These are phyloP conservation scores for Pichia pseudocactophila DNA, from an alignment of 805 yeast species.

Conservation along the genomic window DNA sequence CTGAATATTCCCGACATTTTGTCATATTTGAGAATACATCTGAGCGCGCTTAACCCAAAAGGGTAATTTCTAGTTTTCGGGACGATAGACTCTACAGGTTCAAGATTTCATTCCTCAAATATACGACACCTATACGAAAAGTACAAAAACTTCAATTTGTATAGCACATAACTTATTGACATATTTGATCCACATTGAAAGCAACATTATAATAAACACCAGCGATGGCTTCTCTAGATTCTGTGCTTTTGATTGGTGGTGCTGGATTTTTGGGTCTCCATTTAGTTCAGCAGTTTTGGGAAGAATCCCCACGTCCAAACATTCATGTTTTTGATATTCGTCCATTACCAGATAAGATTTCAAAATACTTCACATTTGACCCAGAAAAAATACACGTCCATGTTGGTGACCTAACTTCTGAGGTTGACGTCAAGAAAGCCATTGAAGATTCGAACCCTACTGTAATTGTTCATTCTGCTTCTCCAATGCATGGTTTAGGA, in stretches of 20 bases:
- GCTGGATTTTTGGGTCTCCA: slow-evolving; percentile 93
- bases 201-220: neutral
- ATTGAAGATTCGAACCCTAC: slow-evolving; percentile 50
- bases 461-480: slow-evolving; percentile 90
- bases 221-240: slow-evolving; percentile 26
- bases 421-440: slow-evolving; percentile 57
- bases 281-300: slow-evolving; percentile 74
- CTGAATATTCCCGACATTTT: neutral
- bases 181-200: no score
- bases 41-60: neutral
- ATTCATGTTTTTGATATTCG: slow-evolving; percentile 89
- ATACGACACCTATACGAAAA: neutral
- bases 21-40: neutral
- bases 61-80: neutral
- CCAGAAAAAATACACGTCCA: slow-evolving; percentile 48
- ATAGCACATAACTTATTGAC: no score
- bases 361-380: slow-evolving; percentile 70
- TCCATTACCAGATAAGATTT: slow-evolving; percentile 65
- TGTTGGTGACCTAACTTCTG: slow-evolving; percentile 78
- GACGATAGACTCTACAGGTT: neutral
- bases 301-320: slow-evolving; percentile 52
- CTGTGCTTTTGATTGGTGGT: slow-evolving; percentile 89
- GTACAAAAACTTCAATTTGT: no score
- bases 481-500: slow-evolving; percentile 88
- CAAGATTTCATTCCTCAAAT: no score